Percentiles rank a stretch among this genome's conserved stretches.
These are phyloP conservation scores for Calonectria naviculata DNA, from an alignment of 2,329 filamentous ascomycete species.

Conservation along the genomic window DNA sequence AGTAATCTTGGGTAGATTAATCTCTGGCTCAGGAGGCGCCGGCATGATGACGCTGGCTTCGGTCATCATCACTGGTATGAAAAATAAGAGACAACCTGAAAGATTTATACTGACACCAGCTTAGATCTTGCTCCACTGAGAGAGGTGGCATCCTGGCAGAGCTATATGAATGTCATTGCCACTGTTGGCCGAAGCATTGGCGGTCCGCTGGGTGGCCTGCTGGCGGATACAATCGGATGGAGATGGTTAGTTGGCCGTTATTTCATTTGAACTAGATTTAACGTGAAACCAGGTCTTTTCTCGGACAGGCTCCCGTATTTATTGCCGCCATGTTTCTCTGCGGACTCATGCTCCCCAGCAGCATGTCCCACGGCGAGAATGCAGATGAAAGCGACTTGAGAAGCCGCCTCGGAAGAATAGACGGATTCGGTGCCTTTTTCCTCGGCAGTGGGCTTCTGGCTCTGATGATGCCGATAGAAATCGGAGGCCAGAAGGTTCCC, in stretches of 20 bases:
- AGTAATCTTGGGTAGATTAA: constrained; percentile 61
- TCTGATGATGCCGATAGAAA: constrained; percentile 62
- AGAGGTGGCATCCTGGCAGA: constrained; percentile 64
- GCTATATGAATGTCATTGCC: constrained; percentile 63
- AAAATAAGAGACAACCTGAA: neutral
- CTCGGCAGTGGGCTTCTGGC: constrained; percentile 65
- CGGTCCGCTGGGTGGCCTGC: constrained; percentile 66
- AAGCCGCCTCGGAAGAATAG: constrained; percentile 50
- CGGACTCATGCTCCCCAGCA: constrained; percentile 58
- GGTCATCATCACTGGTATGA: constrained; percentile 62
- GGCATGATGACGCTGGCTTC: constrained; percentile 63
- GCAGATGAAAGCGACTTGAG: constrained; percentile 17
- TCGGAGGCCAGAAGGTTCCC: constrained; percentile 62
- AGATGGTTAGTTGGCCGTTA: constrained; percentile 53
- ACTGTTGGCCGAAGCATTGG: constrained; percentile 63
- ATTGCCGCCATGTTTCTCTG: constrained; percentile 62
- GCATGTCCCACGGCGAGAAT: constrained; percentile 14
- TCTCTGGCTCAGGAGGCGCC: constrained; percentile 63
- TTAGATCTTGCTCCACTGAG: constrained; percentile 62
- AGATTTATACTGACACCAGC: neutral
- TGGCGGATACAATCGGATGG: constrained; percentile 73
- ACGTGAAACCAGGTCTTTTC: constrained; percentile 57
- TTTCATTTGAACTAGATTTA: neutral
- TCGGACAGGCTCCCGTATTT: constrained; percentile 69
- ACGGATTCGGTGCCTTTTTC: constrained; percentile 64